These are phyloP conservation scores for Zygnema circumcarinatum DNA, from an alignment of 139 green algal genomes.

Conservation along the genomic window DNA sequence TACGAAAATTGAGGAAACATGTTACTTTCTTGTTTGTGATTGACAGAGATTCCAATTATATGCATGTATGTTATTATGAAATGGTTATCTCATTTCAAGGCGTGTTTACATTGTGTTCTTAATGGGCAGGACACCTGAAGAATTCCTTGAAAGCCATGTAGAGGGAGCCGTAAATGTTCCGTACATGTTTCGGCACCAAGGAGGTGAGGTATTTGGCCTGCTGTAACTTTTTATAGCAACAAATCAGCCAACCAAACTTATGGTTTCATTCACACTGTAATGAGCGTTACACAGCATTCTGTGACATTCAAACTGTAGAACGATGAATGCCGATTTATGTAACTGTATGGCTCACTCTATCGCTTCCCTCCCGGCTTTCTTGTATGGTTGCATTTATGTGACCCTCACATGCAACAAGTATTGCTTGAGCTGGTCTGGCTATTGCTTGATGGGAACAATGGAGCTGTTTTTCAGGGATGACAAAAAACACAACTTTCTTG, in stretches of 20 bases:
- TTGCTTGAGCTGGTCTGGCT: not conserved
- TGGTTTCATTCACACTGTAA: not conserved
- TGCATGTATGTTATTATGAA: no score
- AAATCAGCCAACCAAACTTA: not conserved
- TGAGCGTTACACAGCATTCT: not conserved
- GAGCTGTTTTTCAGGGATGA: slow-evolving; percentile 20
- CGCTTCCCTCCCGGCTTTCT: no score
- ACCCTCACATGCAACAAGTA: not conserved
- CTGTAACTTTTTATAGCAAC: slow-evolving; percentile 3
- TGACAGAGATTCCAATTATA: no score
- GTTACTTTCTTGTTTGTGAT: no score
- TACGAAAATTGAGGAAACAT: no score
- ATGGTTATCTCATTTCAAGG: no score
- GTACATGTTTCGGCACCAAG: slow-evolving; percentile 23
- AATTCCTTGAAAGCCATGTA: slow-evolving; percentile 16
- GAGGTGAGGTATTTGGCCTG: not conserved
- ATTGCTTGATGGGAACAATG: not conserved
- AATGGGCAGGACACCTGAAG: slow-evolving; percentile 28
- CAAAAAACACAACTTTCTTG: slow-evolving; percentile 20
- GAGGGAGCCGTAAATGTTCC: slow-evolving; percentile 28
- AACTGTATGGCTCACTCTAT: no score
- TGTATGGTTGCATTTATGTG: no score
- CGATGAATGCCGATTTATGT: no score
- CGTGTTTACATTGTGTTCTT: no score
- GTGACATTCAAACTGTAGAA: not conserved